phyloP scores from a whole-genome alignment of 176 grass and related monocot species.

The Alloteropsis semialata region DNA sequence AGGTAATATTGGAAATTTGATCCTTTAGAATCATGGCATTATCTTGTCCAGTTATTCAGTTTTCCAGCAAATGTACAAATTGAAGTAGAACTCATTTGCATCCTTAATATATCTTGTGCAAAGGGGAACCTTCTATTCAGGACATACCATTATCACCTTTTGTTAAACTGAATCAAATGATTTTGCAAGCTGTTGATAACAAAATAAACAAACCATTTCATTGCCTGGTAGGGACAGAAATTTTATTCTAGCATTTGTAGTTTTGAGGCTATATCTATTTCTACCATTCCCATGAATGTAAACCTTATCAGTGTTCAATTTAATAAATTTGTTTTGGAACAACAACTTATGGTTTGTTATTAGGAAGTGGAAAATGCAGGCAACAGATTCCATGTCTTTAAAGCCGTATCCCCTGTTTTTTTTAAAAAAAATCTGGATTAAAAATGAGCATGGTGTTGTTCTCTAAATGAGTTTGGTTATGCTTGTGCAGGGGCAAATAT shows the following conservation, averaged over 20 bases:
- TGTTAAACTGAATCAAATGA: neutral
- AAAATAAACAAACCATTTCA: neutral
- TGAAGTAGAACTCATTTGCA: neutral
- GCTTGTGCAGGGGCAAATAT: neutral
- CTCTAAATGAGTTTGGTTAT: neutral
- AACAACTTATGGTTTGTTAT: neutral
- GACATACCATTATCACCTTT: neutral
- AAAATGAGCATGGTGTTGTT: neutral
- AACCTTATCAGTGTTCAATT: neutral
- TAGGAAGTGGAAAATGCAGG: neutral
- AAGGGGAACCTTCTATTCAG: neutral
- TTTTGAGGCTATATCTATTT: neutral
- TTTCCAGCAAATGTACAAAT: neutral
- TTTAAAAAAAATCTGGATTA: neutral
- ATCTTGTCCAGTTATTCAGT: neutral
- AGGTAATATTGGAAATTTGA: neutral
- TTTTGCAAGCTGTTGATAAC: neutral
- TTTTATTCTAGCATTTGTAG: neutral
- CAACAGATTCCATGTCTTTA: neutral
- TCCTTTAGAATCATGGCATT: neutral
- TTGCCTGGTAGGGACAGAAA: neutral
- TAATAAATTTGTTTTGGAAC: neutral
- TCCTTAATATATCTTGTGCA: neutral
- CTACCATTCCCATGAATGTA: neutral
- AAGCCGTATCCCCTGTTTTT: neutral